Evolutionary conservation across 148 eudicot genomes (phyloP).

Genomic region (Vaccinium corymbosum): DNA sequence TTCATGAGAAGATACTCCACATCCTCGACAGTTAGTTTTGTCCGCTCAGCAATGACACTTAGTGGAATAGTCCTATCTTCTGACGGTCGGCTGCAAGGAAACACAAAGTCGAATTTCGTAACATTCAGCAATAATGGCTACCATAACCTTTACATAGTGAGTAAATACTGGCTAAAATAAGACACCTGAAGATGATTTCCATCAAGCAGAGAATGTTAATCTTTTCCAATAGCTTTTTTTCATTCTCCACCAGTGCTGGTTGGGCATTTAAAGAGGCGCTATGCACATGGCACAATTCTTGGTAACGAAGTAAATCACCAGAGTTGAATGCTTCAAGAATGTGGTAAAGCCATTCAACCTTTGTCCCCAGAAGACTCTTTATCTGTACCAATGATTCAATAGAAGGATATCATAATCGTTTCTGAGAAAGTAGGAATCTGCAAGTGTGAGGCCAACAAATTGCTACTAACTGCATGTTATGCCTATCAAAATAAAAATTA

Average conservation of each 20-base stretch:
- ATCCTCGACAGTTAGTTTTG: constrained; percentile 72
- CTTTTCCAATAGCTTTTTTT: constrained; percentile 81
- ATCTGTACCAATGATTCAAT: constrained; percentile 41
- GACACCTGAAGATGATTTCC: constrained; percentile 92
- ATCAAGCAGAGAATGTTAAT: constrained; percentile 92
- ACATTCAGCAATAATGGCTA: neutral
- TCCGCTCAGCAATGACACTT: constrained; percentile 76
- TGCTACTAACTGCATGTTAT: neutral
- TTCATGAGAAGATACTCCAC: constrained; percentile 98
- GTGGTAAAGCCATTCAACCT: constrained; percentile 94
- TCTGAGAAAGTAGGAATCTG: neutral
- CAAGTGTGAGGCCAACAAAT: neutral
- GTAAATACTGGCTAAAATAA: neutral
- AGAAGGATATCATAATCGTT: neutral
- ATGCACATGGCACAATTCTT: constrained; percentile 79
- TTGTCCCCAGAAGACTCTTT: constrained; percentile 78
- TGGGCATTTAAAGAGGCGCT: constrained; percentile 74
- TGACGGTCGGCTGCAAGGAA: constrained; percentile 73
- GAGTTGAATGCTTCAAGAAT: constrained; percentile 85
- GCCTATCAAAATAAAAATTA: neutral
- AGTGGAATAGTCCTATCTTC: constrained; percentile 89
- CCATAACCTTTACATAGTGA: neutral
- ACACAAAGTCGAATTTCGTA: neutral
- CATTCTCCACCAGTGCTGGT: constrained; percentile 90
- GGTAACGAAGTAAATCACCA: constrained; percentile 83